Base-by-base conservation (phyloP, 768 basidiomycete species). In the Punctularia strigosozonata region DNA sequence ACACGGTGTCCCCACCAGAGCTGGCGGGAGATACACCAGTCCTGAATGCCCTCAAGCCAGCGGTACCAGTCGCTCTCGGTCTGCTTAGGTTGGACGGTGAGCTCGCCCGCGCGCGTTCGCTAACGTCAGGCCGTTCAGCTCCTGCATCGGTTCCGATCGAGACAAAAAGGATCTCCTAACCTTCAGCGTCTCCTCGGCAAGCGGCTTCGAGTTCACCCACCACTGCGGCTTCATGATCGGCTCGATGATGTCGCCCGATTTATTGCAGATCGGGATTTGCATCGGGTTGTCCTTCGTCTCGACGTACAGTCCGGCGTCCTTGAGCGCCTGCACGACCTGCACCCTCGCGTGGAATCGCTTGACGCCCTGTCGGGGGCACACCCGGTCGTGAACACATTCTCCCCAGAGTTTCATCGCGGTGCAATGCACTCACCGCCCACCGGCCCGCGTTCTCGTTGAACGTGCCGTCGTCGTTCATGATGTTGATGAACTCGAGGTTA, bases 1-100 rank as follows among this genome's bases (percentile, higher is more conserved):
- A 80, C 83, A 41, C 95, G 77, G 54, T 98, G 94, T 21, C 95
- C 94, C 94, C 94, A 98, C 95, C 95, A 99, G 14, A 98, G 71
- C 54, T 99, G 95, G 39, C 95, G 84, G 2, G 95, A 98, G 52
- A 98, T 82, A 63, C 95, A 99, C 95, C 95, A 99, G 54, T 98
- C 95, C 60, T 97, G 90, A 43, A 95, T 89, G 47, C 73, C 75
- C 46, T 91, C 88, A 25, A 98, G 64, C 94, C 95, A 98, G 41
- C 88, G 73, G 56, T 85, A 91, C 92, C 91, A 98, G 28, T 99
- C 94, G 31, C 71, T 76, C 52, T 95, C 94, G 6, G 85, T 91
- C 37, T 73, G 69, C 50, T 86, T 85, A 2, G 94, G 95, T 6
- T 68, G 59, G 43, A 98, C 90, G 31, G 67, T 48, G 32, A 97